Percentiles rank a stretch among this genome's conserved stretches.
phyloP scores from a whole-genome alignment of 2,329 filamentous ascomycete species.

The Fusarium haematococcum region DNA sequence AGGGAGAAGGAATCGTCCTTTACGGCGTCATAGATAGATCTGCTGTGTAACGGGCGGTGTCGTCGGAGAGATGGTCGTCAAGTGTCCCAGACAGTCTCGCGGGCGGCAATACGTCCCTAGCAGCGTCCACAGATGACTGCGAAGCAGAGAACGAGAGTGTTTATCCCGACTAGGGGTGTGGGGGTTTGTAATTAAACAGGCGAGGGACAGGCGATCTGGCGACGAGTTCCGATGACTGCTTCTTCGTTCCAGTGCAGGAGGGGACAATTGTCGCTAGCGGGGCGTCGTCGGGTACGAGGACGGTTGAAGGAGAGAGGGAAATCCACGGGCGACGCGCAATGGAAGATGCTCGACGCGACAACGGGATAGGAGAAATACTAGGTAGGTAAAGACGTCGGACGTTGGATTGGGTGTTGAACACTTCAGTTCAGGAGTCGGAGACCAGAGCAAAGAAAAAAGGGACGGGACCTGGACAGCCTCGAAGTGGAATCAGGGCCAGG shows the following conservation, averaged over 20 bases:
- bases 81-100: slow-evolving; percentile 39
- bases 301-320: slow-evolving; percentile 16
- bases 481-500: slow-evolving; percentile 32
- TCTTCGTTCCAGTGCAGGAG: slow-evolving; percentile 41
- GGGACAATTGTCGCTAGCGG: slow-evolving; percentile 27
- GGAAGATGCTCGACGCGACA: slow-evolving; percentile 11
- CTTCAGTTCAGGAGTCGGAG: slow-evolving; percentile 34
- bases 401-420: slow-evolving; percentile 27
- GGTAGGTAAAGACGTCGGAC: slow-evolving; percentile 5
- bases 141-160: slow-evolving; percentile 35
- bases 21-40: slow-evolving; percentile 46
- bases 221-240: slow-evolving; percentile 34
- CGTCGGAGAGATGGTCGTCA: slow-evolving; percentile 33
- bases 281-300: slow-evolving; percentile 19
- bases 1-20: slow-evolving; percentile 32
- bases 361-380: slow-evolving; percentile 18
- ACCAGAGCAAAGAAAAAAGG: slow-evolving; percentile 24
- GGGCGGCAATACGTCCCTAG: slow-evolving; percentile 22
- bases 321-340: slow-evolving; percentile 12
- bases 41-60: slow-evolving; percentile 25
- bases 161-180: slow-evolving; percentile 44
- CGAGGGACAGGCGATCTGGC: slow-evolving; percentile 35
- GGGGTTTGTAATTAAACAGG: slow-evolving; percentile 47
- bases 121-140: slow-evolving; percentile 30
- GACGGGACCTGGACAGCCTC: slow-evolving; percentile 18